Evolutionary conservation across 441 rosid genomes (phyloP).

Genomic region (Gossypium davidsonii): DNA sequence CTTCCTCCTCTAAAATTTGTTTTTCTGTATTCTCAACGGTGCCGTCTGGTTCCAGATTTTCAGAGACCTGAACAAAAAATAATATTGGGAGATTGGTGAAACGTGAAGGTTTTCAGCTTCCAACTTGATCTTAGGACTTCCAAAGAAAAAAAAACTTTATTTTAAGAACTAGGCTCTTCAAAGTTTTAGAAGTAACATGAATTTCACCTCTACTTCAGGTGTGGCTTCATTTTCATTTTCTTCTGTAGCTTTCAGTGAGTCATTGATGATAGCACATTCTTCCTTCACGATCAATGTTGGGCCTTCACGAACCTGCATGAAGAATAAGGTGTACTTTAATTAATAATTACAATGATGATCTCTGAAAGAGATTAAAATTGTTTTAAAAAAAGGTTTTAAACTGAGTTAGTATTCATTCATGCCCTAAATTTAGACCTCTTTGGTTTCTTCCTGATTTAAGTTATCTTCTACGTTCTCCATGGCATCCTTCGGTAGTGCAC

Average conservation of each 20-base stretch:
- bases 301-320: not conserved
- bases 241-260: not conserved
- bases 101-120: not conserved
- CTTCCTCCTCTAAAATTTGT: not conserved
- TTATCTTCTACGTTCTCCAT: conserved; percentile 12
- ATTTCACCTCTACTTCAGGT: conserved; percentile 4
- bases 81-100: not conserved
- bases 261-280: not conserved
- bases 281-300: not conserved
- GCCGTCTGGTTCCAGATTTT: not conserved
- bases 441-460: conserved; percentile 6
- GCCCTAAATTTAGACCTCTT: conserved; percentile 24
- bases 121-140: not conserved
- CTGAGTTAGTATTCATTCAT: conserved; percentile 2
- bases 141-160: no score
- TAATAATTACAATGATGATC: not conserved
- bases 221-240: not conserved
- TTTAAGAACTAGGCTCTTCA: not conserved
- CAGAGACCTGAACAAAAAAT: not conserved
- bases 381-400: not conserved
- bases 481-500: not conserved
- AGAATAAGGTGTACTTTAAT: not conserved
- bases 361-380: not conserved
- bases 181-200: not conserved
- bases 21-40: not conserved